Evolutionary conservation across 148 eudicot species (phyloP).

Genomic region (Rheum nobile): DNA sequence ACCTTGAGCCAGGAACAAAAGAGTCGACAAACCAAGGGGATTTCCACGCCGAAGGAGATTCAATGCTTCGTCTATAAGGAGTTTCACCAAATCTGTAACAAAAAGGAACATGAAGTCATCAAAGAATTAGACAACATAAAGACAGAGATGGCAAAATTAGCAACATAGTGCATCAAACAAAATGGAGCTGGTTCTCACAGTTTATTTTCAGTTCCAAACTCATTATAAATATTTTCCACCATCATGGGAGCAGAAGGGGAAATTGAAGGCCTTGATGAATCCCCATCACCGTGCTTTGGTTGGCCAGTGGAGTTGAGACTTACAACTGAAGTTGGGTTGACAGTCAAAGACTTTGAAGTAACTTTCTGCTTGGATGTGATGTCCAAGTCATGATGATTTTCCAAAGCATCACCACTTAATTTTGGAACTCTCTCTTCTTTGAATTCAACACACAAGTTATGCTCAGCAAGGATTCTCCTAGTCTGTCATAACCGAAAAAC

Average conservation of each 20-base stretch:
- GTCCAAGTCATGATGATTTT: constrained; percentile 25
- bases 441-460: constrained; percentile 13
- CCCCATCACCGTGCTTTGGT: constrained; percentile 30
- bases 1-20: constrained; percentile 54
- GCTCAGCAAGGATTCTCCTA: constrained; percentile 50
- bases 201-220: constrained; percentile 45
- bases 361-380: constrained; percentile 17
- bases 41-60: constrained; percentile 96
- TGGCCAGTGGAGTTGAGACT: constrained; percentile 27
- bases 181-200: constrained; percentile 35
- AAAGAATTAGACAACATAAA: neutral
- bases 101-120: neutral
- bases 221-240: constrained; percentile 33
- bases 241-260: constrained; percentile 20
- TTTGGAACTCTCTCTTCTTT: constrained; percentile 19
- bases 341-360: constrained; percentile 22
- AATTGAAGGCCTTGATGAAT: constrained; percentile 23
- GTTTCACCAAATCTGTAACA: constrained; percentile 60
- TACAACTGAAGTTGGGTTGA: constrained; percentile 21
- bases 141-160: neutral
- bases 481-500: constrained; percentile 14
- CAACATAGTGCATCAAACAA: neutral
- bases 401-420: constrained; percentile 19
- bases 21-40: constrained; percentile 92
- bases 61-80: constrained; percentile 73